Percentiles rank a stretch among this genome's conserved stretches.
phyloP scores from a whole-genome alignment of 495 filamentous ascomycete species.

The Penicillium tannophilum region DNA sequence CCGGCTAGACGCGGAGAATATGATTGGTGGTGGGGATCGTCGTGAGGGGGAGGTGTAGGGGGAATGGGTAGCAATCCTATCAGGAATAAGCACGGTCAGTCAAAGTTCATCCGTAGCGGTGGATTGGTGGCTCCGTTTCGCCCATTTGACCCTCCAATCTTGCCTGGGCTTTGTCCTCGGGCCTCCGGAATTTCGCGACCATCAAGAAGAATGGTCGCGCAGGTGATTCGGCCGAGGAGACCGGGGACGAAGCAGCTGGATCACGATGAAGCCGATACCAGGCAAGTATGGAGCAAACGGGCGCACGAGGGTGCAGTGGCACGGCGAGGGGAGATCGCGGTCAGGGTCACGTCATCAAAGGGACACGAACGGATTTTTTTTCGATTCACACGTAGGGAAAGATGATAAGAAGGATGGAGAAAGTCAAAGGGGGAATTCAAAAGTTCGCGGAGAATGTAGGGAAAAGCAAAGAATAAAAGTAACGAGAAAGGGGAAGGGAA shows the following conservation, averaged over 20 bases:
- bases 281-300: neutral
- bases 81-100: slow-evolving; percentile 12
- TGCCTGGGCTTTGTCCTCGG: neutral
- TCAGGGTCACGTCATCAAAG: neutral
- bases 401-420: slow-evolving; percentile 1
- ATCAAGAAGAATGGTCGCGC: neutral
- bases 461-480: slow-evolving; percentile 13
- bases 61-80: slow-evolving; percentile 11
- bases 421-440: neutral
- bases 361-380: slow-evolving; percentile 1
- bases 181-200: neutral
- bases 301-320: slow-evolving; percentile 1
- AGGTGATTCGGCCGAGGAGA: neutral
- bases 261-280: neutral
- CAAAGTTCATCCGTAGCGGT: neutral
- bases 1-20: slow-evolving; percentile 21
- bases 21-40: slow-evolving; percentile 12
- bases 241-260: neutral
- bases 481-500: slow-evolving; percentile 17
- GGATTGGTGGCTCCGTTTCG: slow-evolving; percentile 1
- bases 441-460: neutral
- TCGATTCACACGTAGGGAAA: neutral
- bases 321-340: neutral
- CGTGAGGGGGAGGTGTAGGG: slow-evolving; percentile 10
- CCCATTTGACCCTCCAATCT: slow-evolving; percentile 7